Evolutionary conservation across 331 rosid genomes (phyloP), one percentile per base, ranked within the genome.

Genomic region (Cydonia oblonga): DNA sequence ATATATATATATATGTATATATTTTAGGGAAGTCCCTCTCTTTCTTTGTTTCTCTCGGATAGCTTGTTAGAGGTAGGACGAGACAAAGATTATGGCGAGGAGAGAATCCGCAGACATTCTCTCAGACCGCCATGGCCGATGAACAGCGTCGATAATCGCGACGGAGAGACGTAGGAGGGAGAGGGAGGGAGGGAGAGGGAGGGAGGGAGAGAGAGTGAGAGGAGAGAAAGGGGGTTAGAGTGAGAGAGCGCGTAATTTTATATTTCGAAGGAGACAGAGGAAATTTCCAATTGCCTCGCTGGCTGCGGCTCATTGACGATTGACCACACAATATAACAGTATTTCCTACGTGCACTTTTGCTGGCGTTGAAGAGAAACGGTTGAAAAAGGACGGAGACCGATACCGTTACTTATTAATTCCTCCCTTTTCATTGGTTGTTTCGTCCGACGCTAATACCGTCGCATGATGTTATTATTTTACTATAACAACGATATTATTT

Each of bases 221-320:
- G 20, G 28, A 14, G 25, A 14, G 22, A 58, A n/a, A 58, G 5
- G 52, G 64, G 49, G 5, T 58, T 2, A 15, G 71, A 5, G 59
- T 1, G 83, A 60, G 80, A 79, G 78, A 68, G 76, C 70, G 80
- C 72, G 75, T 73, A 56, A 68, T 46, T 82, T 74, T 77, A 80
- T 85, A 85, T 23, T 75, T 53, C 73, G 83, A 77, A 77, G 81
- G 4, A 38, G 14, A 44, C 61, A 15, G 40, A 58, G n/a, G 44
- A 19, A 2, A 35, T 2, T 72, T 63, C 68, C 20, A 57, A 51
- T 69, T 69, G 62, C 46, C 22, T 66, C 29, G 68, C 23, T 32
- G 26, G 14, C 10, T 9, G 42, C 23, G 71, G 24, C 75, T 26
- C 62, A 52, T 85, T 79, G 79, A 79, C 85, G n/a, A n/a, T n/a